Evolutionary conservation across 148 eudicot species (phyloP).

Genomic region (Amaranthus cruentus): DNA sequence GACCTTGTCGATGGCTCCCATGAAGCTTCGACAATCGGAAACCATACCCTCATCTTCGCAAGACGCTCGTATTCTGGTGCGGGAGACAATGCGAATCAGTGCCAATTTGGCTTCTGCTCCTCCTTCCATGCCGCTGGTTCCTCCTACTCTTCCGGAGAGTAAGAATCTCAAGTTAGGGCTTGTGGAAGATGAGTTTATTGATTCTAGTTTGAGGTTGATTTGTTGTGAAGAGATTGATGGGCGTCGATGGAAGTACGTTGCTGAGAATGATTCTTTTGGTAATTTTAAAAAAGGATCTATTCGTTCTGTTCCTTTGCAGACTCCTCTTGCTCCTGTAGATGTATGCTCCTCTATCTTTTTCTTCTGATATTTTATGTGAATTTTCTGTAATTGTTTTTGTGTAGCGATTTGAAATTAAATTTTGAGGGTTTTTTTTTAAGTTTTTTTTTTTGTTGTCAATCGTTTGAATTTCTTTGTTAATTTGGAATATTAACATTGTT

Average conservation of each 20-base stretch:
- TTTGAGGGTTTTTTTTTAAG: background rate
- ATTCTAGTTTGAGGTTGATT: conserved; percentile 65
- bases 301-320: conserved; percentile 70
- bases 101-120: conserved; percentile 45
- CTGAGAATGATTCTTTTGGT: conserved; percentile 25
- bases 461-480: too few relatives aligned
- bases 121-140: conserved; percentile 26
- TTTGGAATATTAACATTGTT: too few relatives aligned
- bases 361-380: background rate
- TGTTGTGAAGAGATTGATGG: conserved; percentile 92
- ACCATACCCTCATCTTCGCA: conserved; percentile 42
- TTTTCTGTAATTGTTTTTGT: background rate
- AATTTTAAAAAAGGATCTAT: conserved; percentile 46
- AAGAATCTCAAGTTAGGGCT: conserved; percentile 39
- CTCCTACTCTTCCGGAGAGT: conserved; percentile 18
- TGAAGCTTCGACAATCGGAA: conserved; percentile 59
- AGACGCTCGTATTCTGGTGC: conserved; percentile 60
- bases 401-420: background rate
- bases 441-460: background rate
- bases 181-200: conserved; percentile 50
- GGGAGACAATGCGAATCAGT: conserved; percentile 86
- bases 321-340: conserved; percentile 69
- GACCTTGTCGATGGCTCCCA: conserved; percentile 29
- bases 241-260: conserved; percentile 59
- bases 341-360: conserved; percentile 26